Evolutionary conservation across 192 early-diverging fungal genomes (phyloP).

Genomic region (Obelidium mucronatum): DNA sequence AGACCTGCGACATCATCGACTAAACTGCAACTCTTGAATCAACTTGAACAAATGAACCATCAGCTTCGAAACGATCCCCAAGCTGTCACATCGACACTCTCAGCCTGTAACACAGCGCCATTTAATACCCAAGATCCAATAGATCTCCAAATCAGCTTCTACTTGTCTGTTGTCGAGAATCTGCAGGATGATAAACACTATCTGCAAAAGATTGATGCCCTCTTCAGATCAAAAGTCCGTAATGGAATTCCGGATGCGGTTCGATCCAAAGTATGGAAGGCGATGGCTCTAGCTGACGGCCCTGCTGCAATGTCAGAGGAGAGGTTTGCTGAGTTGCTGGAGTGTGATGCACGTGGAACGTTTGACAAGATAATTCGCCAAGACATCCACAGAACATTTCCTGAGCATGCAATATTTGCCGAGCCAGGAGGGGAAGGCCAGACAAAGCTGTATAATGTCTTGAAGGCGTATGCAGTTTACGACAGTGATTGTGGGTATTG

Average conservation of each 20-base stretch:
- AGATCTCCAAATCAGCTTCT: conserved; percentile 39
- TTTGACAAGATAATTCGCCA: background rate
- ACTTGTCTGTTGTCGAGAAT: conserved; percentile 41
- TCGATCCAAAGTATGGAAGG: conserved; percentile 87
- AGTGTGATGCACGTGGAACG: conserved; percentile 26
- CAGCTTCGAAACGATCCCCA: conserved; percentile 43
- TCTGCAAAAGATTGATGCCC: conserved; percentile 39
- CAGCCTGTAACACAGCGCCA: conserved; percentile 25
- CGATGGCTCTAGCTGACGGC: conserved; percentile 81
- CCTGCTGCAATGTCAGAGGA: conserved; percentile 62
- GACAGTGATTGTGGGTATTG: conserved; percentile 95
- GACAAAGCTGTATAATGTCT: conserved; percentile 81
- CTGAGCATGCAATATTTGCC: conserved; percentile 81
- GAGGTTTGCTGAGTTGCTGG: conserved; percentile 72
- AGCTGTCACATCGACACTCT: conserved; percentile 30
- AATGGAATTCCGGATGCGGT: conserved; percentile 81
- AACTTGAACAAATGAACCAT: conserved; percentile 44
- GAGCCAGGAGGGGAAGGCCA: conserved; percentile 78
- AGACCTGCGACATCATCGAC: background rate
- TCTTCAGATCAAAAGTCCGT: conserved; percentile 73
- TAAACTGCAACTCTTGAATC: conserved; percentile 33
- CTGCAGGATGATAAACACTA: conserved; percentile 16
- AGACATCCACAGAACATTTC: conserved; percentile 82
- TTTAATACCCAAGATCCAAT: background rate
- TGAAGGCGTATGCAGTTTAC: conserved; percentile 89